Evolutionary conservation across 1,139 yeast genomes (phyloP).

Genomic region (Taiozyma onychis): DNA sequence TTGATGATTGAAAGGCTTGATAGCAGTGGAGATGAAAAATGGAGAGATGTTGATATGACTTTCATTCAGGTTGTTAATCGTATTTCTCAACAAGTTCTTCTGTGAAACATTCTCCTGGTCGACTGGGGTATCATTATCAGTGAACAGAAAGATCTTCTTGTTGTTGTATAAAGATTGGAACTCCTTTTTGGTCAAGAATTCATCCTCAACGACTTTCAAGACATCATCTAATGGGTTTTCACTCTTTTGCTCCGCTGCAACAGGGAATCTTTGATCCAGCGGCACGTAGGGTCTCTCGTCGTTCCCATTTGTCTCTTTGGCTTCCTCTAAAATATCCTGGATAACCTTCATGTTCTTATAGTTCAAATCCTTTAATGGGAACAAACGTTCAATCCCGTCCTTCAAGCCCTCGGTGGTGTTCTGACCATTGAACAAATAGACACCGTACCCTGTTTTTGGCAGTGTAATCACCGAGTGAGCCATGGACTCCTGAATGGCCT

Average conservation of each 20-base stretch:
- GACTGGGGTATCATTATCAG: conserved; percentile 53
- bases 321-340: conserved; percentile 32
- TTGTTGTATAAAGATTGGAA: conserved; percentile 32
- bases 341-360: conserved; percentile 34
- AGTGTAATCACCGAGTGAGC: conserved; percentile 51
- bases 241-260: conserved; percentile 19
- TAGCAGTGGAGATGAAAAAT: conserved; percentile 44
- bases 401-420: conserved; percentile 21
- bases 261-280: conserved; percentile 15
- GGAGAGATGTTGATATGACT: conserved; percentile 54
- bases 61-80: conserved; percentile 55
- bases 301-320: conserved; percentile 2
- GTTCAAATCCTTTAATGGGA: conserved; percentile 35
- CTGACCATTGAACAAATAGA: conserved; percentile 50
- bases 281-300: conserved; percentile 18
- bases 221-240: conserved; percentile 26
- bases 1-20: conserved; percentile 40
- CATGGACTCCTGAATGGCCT: conserved; percentile 49
- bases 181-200: conserved; percentile 27
- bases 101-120: conserved; percentile 29
- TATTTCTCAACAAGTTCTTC: conserved; percentile 44
- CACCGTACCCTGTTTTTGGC: conserved; percentile 63
- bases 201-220: conserved; percentile 32
- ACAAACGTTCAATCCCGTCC: conserved; percentile 30
- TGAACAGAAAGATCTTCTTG: conserved; percentile 47